Conservation (phyloP, 2,329 filamentous ascomycete genomes). For the Pseudocercospora eumusae region DNA sequence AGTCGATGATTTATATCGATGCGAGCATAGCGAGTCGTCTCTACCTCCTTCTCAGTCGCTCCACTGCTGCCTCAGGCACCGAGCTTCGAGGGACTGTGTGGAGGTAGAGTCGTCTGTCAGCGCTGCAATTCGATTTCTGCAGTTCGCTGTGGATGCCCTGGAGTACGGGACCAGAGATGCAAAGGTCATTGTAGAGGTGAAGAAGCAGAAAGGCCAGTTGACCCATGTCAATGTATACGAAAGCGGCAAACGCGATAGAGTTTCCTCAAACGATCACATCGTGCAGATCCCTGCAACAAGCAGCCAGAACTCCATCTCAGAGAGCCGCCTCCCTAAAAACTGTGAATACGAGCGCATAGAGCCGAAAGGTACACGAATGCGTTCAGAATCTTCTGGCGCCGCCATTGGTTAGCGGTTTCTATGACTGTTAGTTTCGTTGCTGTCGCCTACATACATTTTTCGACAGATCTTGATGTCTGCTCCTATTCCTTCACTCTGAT, state of each 20-base stretch:
- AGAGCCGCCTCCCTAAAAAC: constrained; percentile 1
- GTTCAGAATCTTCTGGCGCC: neutral
- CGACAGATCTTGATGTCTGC: neutral
- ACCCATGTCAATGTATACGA: neutral
- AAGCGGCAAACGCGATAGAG: constrained; percentile 15
- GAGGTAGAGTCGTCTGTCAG: too few species aligned
- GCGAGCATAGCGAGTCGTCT: too few species aligned
- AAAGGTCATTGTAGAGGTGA: neutral
- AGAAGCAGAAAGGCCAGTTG: too few species aligned
- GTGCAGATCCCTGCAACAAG: constrained; percentile 1
- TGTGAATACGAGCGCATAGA: constrained; percentile 1
- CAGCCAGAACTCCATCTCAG: neutral
- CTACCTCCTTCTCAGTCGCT: too few species aligned
- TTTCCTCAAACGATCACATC: constrained; percentile 4
- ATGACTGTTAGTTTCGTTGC: constrained; percentile 1
- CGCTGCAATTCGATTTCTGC: too few species aligned
- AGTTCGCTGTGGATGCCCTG: too few species aligned
- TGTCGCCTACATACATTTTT: constrained; percentile 6
- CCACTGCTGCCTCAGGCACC: too few species aligned
- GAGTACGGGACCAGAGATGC: too few species aligned
- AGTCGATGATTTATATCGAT: too few species aligned
- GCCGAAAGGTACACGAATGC: neutral
- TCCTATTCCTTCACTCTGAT: neutral
- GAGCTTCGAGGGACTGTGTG: too few species aligned
- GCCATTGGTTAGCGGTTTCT: neutral